Percentiles rank a stretch among this genome's conserved stretches.
Conservation (phyloP, 2,329 filamentous ascomycete genomes). For the Colletotrichum theobromicola region DNA sequence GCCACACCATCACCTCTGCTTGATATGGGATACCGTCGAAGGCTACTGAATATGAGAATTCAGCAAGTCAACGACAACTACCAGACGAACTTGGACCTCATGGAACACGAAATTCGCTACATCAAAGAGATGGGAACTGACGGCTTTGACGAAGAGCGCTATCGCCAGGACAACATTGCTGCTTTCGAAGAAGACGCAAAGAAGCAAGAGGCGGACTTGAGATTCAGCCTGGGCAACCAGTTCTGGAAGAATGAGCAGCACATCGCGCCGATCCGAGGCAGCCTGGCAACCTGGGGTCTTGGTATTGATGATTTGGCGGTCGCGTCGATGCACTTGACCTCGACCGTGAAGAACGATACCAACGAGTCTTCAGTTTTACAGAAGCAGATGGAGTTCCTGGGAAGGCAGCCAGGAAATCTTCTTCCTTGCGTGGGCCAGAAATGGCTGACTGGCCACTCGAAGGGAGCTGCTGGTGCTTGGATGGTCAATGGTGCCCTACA, state of each 20-base stretch:
- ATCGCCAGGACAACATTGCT: conserved; percentile 6
- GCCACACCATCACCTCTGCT: conserved; percentile 94
- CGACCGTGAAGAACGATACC: conserved; percentile 40
- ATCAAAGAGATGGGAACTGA: not conserved
- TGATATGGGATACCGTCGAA: conserved; percentile 94
- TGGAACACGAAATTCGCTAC: not conserved
- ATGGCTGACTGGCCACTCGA: conserved; percentile 40
- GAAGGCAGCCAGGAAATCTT: conserved; percentile 35
- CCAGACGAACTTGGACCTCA: not conserved
- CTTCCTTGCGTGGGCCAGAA: conserved; percentile 40
- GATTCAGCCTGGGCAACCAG: conserved; percentile 30
- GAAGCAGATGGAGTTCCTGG: conserved; percentile 37
- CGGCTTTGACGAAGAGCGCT: not conserved
- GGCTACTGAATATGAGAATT: conserved; percentile 91
- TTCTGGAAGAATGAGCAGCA: conserved; percentile 30
- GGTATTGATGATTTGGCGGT: conserved; percentile 42
- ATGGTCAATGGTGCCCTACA: conserved; percentile 43
- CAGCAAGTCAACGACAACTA: conserved; percentile 74
- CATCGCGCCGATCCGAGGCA: conserved; percentile 38
- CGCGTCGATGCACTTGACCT: conserved; percentile 44
- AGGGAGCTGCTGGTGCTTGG: conserved; percentile 40
- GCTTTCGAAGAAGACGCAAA: conserved; percentile 21
- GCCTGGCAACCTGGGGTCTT: conserved; percentile 39
- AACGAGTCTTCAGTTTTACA: conserved; percentile 42
- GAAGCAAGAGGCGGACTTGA: conserved; percentile 24